A percentile compares a stretch with the other conserved stretches of the same genome.
phyloP scores from a whole-genome alignment of 306 rosid species.

The Rosa persica region DNA sequence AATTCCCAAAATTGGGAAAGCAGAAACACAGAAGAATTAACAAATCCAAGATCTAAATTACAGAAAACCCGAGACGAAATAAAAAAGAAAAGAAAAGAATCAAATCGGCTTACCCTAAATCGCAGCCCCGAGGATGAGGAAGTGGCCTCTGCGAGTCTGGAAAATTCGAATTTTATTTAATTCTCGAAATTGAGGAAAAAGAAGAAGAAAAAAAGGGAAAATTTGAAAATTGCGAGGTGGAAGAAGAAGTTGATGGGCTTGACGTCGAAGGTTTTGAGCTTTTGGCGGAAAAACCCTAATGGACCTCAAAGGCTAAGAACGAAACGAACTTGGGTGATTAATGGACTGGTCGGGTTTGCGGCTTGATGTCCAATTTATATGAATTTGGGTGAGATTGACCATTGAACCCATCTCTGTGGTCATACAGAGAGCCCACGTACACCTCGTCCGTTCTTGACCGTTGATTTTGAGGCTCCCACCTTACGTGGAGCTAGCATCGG shows the following conservation, averaged over 20 bases:
- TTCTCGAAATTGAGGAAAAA: slow-evolving; percentile 10
- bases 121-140: slow-evolving; percentile 1
- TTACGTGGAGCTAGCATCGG: neutral
- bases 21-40: neutral
- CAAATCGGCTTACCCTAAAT: slow-evolving; percentile 19
- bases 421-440: neutral
- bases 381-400: neutral
- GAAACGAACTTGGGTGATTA: slow-evolving; percentile 12
- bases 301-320: slow-evolving; percentile 33
- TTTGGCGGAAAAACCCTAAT: slow-evolving; percentile 46
- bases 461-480: neutral
- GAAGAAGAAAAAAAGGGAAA: neutral
- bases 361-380: neutral
- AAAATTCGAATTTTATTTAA: neutral
- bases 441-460: neutral
- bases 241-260: slow-evolving; percentile 50
- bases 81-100: too few species aligned
- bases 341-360: slow-evolving; percentile 1
- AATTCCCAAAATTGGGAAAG: neutral
- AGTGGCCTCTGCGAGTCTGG: neutral
- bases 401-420: neutral
- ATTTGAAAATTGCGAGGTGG: slow-evolving; percentile 26
- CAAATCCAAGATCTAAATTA: slow-evolving; percentile 9
- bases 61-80: neutral
- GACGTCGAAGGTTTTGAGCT: slow-evolving; percentile 24